Base-by-base conservation (phyloP, 768 basidiomycete species). In the Boletus insuetus region DNA sequence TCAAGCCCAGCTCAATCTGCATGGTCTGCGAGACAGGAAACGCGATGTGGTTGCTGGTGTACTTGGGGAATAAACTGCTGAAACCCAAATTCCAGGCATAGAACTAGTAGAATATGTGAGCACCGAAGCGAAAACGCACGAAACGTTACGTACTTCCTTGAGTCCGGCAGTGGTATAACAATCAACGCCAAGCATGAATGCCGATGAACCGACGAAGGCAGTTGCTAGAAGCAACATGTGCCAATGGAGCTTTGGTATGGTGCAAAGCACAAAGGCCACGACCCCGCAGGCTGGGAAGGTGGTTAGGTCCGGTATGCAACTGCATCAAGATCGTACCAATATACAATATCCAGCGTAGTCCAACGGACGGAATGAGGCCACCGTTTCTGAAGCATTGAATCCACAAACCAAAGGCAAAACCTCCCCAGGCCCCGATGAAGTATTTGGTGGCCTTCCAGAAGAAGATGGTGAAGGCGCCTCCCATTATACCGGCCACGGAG, bases 31-130 rank as follows among this genome's bases (percentile, higher is more conserved):
- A 82, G 49, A 95, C 84, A 31, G 94, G 92, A 66, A 90, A 95
- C 48, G 81, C 73, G 54, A 90, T 89, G 56, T 80, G 77, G 63
- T 84, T 80, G 49, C 75, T 72, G 20, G 78, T 74, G 61, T 85
- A 94, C 63, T 89, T 90, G 11, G 89, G 85, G 71, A 94, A 98
- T 29, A 98, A 73, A 6, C 75, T 64, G 3, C 75, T 79, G 74
- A 94, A 97, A 39, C 96, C 96, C 49, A 98, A 76, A 69, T 97
- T 98, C 86, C 90, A 97, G 48, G 97, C 77, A 73, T 97, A 98
- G 74, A 97, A 97, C 91, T 96, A 57, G 49, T 29, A 49, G 20
- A 35, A 49, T 54, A 55, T 24, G 57, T 62, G 47, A 64, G 57
- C 26, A 59, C 58, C 26, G 51, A 8, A n/a, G 14, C 24, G 14